These are phyloP conservation scores for Tubosaeta sp. DNA, from an alignment of 768 basidiomycete genomes.

Conservation along the genomic window DNA sequence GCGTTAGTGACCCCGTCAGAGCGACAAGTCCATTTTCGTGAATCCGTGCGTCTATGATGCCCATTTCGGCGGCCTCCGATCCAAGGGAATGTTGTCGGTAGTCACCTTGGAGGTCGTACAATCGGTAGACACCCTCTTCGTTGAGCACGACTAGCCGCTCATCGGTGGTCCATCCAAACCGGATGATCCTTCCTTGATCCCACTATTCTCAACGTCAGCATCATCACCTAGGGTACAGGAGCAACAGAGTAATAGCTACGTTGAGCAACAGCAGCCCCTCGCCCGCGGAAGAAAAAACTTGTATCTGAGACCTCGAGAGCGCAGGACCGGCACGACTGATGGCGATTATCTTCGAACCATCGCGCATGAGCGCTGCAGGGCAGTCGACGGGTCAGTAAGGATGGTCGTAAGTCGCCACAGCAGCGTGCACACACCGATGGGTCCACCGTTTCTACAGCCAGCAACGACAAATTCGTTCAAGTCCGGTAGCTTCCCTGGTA, in stretches of 20 bases:
- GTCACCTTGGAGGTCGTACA: conserved; percentile 85
- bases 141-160: conserved; percentile 82
- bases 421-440: conserved; percentile 57
- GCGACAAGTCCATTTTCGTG: conserved; percentile 87
- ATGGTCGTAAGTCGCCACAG: not conserved
- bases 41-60: conserved; percentile 80
- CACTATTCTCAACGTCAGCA: conserved; percentile 52
- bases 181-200: conserved; percentile 81
- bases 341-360: conserved; percentile 73
- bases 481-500: conserved; percentile 73
- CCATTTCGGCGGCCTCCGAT: conserved; percentile 73
- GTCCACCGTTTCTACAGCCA: conserved; percentile 84
- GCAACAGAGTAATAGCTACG: conserved; percentile 48
- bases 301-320: conserved; percentile 75
- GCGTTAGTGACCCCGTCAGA: conserved; percentile 65
- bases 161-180: conserved; percentile 81
- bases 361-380: conserved; percentile 76
- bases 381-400: not conserved
- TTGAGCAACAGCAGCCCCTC: conserved; percentile 62
- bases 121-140: conserved; percentile 86
- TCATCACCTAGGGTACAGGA: not conserved
- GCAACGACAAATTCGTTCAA: conserved; percentile 76
- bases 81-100: conserved; percentile 86
- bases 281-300: conserved; percentile 84
- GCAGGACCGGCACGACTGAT: conserved; percentile 55